Percentiles rank a stretch among this genome's conserved stretches.
Evolutionary conservation across 352 stramenopile genomes (phyloP).

Genomic region (Plasmopara muralis): DNA sequence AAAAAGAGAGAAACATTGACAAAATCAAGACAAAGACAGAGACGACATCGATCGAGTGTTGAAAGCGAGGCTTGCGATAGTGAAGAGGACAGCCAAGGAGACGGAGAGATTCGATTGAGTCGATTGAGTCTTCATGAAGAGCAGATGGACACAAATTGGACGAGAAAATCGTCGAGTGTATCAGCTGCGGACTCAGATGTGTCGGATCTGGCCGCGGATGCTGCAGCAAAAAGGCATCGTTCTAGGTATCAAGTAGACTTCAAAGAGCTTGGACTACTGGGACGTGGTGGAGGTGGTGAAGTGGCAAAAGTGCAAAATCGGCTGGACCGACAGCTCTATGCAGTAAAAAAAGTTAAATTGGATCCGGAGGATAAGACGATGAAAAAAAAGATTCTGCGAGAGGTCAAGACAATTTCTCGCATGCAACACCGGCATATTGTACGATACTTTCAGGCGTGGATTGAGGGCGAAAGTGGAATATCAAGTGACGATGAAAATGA

Average conservation of each 20-base stretch:
- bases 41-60: slow-evolving; percentile 53
- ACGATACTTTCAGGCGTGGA: slow-evolving; percentile 89
- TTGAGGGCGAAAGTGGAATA: slow-evolving; percentile 63
- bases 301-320: slow-evolving; percentile 82
- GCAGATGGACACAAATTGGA: slow-evolving; percentile 22
- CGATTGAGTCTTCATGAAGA: slow-evolving; percentile 32
- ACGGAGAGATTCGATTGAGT: slow-evolving; percentile 13
- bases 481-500: slow-evolving; percentile 44
- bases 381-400: slow-evolving; percentile 93
- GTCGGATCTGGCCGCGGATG: slow-evolving; percentile 36
- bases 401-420: slow-evolving; percentile 94
- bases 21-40: slow-evolving; percentile 37
- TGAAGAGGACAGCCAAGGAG: slow-evolving; percentile 33
- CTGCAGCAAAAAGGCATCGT: slow-evolving; percentile 38
- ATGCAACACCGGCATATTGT: slow-evolving; percentile 97
- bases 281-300: slow-evolving; percentile 73
- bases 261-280: slow-evolving; percentile 78
- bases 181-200: slow-evolving; percentile 39
- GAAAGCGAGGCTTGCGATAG: slow-evolving; percentile 34
- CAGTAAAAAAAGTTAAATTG: slow-evolving; percentile 84
- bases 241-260: slow-evolving; percentile 83
- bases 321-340: slow-evolving; percentile 76
- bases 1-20: slow-evolving; percentile 51
- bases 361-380: slow-evolving; percentile 82
- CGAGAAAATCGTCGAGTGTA: slow-evolving; percentile 16